phyloP scores from a whole-genome alignment of 108 stramenopile species.

The Cyclotella atomus region DNA sequence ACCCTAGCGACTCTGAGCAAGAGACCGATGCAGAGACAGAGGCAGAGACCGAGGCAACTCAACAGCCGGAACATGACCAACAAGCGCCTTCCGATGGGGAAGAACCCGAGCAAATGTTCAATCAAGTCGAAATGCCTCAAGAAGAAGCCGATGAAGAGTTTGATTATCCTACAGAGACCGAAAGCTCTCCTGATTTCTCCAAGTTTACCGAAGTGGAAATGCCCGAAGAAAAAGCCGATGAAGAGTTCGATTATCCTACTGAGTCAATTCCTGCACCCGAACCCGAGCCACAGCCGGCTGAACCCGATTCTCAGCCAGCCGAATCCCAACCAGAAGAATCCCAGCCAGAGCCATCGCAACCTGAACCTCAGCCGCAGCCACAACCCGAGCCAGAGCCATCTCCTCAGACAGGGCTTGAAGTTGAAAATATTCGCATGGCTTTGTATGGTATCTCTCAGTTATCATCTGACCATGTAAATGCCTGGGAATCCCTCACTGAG shows the following conservation, averaged over 20 bases:
- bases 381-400: conserved; percentile 16
- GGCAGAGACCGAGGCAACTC: neutral
- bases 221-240: neutral
- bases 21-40: neutral
- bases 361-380: conserved; percentile 6
- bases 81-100: neutral
- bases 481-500: conserved; percentile 29
- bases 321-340: conserved; percentile 9
- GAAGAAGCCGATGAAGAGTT: neutral
- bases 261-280: conserved; percentile 9
- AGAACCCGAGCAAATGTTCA: no score
- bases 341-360: conserved; percentile 9
- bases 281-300: conserved; percentile 15
- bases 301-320: conserved; percentile 14
- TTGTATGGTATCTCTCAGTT: conserved; percentile 33
- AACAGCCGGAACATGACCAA: neutral
- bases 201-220: conserved; percentile 8
- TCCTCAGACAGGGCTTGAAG: conserved; percentile 4
- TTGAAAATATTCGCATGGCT: conserved; percentile 43
- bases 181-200: neutral
- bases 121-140: conserved; percentile 3
- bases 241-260: conserved; percentile 16
- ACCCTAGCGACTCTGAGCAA: neutral
- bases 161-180: neutral
- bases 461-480: conserved; percentile 24